These are phyloP conservation scores for Calonectria montana DNA, from an alignment of 2,329 filamentous ascomycete genomes.

Conservation along the genomic window DNA sequence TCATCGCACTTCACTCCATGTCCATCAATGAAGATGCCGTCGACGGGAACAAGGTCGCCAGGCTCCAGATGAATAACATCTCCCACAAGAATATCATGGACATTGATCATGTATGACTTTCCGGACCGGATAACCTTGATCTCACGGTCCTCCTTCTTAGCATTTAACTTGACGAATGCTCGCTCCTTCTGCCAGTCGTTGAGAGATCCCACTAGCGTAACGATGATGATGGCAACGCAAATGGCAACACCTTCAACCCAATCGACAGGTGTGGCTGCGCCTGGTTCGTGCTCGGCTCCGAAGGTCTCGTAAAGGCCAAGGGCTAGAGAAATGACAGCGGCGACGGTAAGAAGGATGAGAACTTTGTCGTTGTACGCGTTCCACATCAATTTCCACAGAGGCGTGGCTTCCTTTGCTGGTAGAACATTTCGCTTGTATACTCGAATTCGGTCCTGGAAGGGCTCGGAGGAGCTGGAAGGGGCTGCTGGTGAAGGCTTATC, in stretches of 20 bases:
- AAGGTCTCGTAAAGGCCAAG: constrained; percentile 76
- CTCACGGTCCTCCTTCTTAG: constrained; percentile 70
- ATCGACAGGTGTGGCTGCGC: constrained; percentile 59
- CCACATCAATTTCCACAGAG: constrained; percentile 23
- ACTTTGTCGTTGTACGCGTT: constrained; percentile 50
- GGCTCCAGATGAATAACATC: constrained; percentile 76
- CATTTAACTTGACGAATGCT: constrained; percentile 71
- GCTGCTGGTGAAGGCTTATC: neutral
- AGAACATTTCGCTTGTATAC: constrained; percentile 20
- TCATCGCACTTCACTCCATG: constrained; percentile 71
- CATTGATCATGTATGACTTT: constrained; percentile 68
- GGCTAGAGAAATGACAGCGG: constrained; percentile 72
- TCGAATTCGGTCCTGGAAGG: constrained; percentile 8
- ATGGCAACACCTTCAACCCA: constrained; percentile 77
- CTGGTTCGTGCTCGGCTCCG: constrained; percentile 52
- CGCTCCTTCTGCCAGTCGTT: constrained; percentile 76
- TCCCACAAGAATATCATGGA: constrained; percentile 75
- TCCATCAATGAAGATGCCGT: constrained; percentile 73
- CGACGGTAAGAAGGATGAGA: constrained; percentile 72
- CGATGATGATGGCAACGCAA: constrained; percentile 70
- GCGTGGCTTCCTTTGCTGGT: constrained; percentile 20
- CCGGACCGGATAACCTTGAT: constrained; percentile 75
- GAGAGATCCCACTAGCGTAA: constrained; percentile 68
- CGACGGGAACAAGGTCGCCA: constrained; percentile 75
- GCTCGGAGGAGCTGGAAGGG: neutral